Conservation (phyloP, 2,329 filamentous ascomycete species). For the Sarocladium kiliense region DNA sequence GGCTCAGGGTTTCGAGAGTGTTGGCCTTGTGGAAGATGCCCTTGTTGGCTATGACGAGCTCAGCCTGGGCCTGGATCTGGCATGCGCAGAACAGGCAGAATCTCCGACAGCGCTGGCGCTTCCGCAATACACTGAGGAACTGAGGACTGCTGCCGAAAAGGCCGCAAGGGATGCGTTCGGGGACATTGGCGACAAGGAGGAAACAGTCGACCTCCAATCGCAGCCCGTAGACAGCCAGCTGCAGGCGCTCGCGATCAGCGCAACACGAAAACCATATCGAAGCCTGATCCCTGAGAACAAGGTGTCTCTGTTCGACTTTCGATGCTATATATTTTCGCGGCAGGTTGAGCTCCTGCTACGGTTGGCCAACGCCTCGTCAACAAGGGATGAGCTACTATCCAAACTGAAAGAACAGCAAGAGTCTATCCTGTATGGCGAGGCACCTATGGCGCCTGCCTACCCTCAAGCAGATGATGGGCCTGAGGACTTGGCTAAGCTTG, state of each 20-base stretch:
- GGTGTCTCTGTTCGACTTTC: slow-evolving; percentile 93
- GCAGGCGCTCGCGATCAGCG: slow-evolving; percentile 56
- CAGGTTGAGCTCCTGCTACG: slow-evolving; percentile 79
- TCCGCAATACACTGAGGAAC: slow-evolving; percentile 65
- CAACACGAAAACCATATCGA: slow-evolving; percentile 74
- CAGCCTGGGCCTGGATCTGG: slow-evolving; percentile 76
- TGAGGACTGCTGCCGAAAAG: slow-evolving; percentile 54
- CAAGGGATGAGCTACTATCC: slow-evolving; percentile 55
- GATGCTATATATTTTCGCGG: slow-evolving; percentile 86
- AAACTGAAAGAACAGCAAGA: slow-evolving; percentile 60
- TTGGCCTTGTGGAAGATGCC: slow-evolving; percentile 92
- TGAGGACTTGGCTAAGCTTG: slow-evolving; percentile 75
- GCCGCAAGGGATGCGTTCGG: slow-evolving; percentile 36
- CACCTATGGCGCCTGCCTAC: slow-evolving; percentile 41
- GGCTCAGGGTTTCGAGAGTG: slow-evolving; percentile 90
- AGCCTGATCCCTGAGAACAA: slow-evolving; percentile 91
- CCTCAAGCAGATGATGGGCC: slow-evolving; percentile 51
- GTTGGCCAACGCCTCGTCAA: slow-evolving; percentile 68
- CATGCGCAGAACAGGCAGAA: slow-evolving; percentile 67
- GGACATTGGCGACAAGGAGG: slow-evolving; percentile 28
- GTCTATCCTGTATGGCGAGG: slow-evolving; percentile 51
- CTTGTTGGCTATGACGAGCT: slow-evolving; percentile 93
- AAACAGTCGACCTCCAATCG: slow-evolving; percentile 47
- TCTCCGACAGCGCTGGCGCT: slow-evolving; percentile 54
- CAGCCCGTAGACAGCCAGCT: slow-evolving; percentile 34